phyloP scores from a whole-genome alignment of 352 stramenopile species.

The Globisporangium solare region DNA sequence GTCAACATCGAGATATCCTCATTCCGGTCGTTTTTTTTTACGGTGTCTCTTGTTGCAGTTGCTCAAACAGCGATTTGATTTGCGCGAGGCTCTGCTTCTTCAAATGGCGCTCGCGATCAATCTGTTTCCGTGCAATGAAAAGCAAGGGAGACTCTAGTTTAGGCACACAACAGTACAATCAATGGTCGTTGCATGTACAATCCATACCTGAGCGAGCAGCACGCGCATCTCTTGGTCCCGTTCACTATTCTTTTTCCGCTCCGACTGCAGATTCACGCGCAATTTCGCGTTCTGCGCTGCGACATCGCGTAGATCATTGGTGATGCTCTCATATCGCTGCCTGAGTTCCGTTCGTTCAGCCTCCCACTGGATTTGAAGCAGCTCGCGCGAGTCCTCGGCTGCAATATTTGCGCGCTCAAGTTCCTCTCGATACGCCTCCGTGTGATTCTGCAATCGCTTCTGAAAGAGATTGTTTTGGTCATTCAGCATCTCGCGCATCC shows the following conservation, averaged over 20 bases:
- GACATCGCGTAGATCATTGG: slow-evolving; percentile 37
- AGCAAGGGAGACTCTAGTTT: not conserved
- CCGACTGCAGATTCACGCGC: slow-evolving; percentile 33
- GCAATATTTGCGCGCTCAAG: slow-evolving; percentile 23
- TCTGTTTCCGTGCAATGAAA: slow-evolving; percentile 16
- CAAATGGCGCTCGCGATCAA: slow-evolving; percentile 60
- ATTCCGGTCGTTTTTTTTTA: slow-evolving; percentile 11
- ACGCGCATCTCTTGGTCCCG: slow-evolving; percentile 67
- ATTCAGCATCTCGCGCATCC: slow-evolving; percentile 40
- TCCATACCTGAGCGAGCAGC: slow-evolving; percentile 45
- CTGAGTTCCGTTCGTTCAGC: slow-evolving; percentile 29
- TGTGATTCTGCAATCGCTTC: slow-evolving; percentile 38
- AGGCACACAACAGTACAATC: not conserved
- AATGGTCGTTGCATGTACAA: not conserved
- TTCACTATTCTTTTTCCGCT: slow-evolving; percentile 37
- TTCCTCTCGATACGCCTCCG: slow-evolving; percentile 44
- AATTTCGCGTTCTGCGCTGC: slow-evolving; percentile 48
- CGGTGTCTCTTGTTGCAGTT: slow-evolving; percentile 50
- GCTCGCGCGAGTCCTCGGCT: slow-evolving; percentile 35
- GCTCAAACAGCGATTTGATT: slow-evolving; percentile 75
- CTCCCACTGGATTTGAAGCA: slow-evolving; percentile 30
- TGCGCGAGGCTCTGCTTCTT: slow-evolving; percentile 70
- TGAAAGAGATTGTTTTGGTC: slow-evolving; percentile 59
- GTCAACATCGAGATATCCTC: not conserved
- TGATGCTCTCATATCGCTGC: slow-evolving; percentile 32